phyloP scores from a whole-genome alignment of 768 basidiomycete species.

The Rossbeevera mucosa region DNA sequence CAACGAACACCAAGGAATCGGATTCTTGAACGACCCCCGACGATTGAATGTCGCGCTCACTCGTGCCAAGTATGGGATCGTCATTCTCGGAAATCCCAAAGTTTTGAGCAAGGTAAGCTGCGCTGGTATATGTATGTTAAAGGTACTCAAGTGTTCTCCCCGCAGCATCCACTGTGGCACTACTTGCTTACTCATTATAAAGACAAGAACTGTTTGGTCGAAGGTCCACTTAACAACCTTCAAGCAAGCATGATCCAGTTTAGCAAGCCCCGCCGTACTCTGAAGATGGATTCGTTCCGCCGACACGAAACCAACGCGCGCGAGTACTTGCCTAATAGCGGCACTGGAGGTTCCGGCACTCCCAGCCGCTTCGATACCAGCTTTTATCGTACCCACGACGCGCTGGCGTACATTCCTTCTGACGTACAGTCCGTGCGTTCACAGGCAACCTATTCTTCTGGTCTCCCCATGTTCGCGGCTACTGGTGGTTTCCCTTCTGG shows the following conservation, averaged over 20 bases:
- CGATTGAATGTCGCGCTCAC: conserved; percentile 96
- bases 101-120: conserved; percentile 89
- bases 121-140: conserved; percentile 1
- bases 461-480: conserved; percentile 77
- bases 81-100: conserved; percentile 99
- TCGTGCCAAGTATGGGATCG: conserved; percentile 95
- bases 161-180: conserved; percentile 96
- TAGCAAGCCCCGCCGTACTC: conserved; percentile 89
- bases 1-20: conserved; percentile 99
- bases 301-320: conserved; percentile 89
- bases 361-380: conserved; percentile 93
- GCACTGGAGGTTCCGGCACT: conserved; percentile 67
- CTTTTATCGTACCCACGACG: conserved; percentile 94
- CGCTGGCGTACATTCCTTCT: conserved; percentile 89
- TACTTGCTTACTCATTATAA: conserved; percentile 98
- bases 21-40: conserved; percentile 96
- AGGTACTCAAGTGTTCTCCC: conserved; percentile 2
- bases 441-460: conserved; percentile 93
- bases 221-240: conserved; percentile 93
- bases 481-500: conserved; percentile 68
- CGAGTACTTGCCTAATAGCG: conserved; percentile 54
- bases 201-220: conserved; percentile 89
- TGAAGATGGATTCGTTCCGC: conserved; percentile 92
- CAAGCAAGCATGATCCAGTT: conserved; percentile 99
- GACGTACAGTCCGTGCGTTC: conserved; percentile 95